These are phyloP conservation scores for Schizosaccharomyces lindneri DNA, from an alignment of 805 yeast genomes.

Conservation along the genomic window DNA sequence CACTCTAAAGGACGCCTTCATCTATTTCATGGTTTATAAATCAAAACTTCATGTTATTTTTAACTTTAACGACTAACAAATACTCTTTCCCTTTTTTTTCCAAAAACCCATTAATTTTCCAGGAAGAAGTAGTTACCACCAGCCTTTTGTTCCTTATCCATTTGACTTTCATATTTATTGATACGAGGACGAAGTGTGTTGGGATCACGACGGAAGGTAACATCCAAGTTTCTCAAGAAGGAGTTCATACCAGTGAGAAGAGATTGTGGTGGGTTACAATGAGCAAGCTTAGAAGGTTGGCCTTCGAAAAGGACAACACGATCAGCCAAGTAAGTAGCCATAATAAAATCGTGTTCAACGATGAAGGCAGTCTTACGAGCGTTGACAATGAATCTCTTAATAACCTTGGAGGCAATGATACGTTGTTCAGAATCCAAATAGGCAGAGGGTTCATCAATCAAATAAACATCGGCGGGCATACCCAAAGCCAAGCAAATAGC, in stretches of 20 bases:
- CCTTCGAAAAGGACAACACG: conserved; percentile 97
- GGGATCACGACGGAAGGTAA: conserved; percentile 98
- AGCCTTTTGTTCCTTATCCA: conserved; percentile 93
- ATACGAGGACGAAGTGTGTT: conserved; percentile 95
- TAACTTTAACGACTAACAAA: too few relatives aligned
- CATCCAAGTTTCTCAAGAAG: conserved; percentile 88
- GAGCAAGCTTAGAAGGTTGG: conserved; percentile 60
- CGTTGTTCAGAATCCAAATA: conserved; percentile 98
- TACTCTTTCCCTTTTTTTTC: neutral
- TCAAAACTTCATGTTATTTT: too few relatives aligned
- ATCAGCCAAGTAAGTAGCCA: conserved; percentile 98
- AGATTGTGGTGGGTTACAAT: conserved; percentile 75
- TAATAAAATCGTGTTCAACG: conserved; percentile 98
- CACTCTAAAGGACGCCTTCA: too few relatives aligned
- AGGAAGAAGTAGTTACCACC: conserved; percentile 89
- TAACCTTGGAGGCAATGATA: conserved; percentile 94
- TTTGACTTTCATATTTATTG: conserved; percentile 81
- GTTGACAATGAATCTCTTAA: conserved; percentile 85
- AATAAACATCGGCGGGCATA: conserved; percentile 79
- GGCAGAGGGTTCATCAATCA: conserved; percentile 97
- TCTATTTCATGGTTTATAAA: too few relatives aligned
- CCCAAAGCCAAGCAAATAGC: conserved; percentile 92
- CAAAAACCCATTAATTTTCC: conserved; percentile 19
- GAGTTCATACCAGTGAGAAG: conserved; percentile 90
- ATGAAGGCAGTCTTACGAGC: conserved; percentile 96